phyloP scores from a whole-genome alignment of 192 early-diverging fungal species.

The Coemansia sp. region DNA sequence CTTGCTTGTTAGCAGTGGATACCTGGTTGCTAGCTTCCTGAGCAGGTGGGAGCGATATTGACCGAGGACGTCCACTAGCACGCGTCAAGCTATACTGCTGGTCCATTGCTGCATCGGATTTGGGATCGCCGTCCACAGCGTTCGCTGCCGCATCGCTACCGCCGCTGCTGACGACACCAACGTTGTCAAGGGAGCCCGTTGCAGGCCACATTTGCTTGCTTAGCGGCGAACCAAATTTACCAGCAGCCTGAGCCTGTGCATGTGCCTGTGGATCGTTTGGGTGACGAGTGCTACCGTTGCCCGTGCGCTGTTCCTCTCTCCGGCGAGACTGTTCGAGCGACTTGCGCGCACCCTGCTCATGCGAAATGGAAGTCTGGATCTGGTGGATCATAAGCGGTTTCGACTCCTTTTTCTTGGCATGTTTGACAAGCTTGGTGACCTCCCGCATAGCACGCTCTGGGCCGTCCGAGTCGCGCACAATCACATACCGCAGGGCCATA shows the following conservation, averaged over 20 bases:
- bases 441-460: slow-evolving; percentile 51
- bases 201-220: slow-evolving; percentile 46
- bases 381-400: slow-evolving; percentile 53
- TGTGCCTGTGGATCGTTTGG: neutral
- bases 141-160: neutral
- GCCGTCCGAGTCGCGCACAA: slow-evolving; percentile 51
- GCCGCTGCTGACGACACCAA: slow-evolving; percentile 4
- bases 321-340: slow-evolving; percentile 43
- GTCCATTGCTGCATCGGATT: slow-evolving; percentile 11
- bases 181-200: slow-evolving; percentile 21
- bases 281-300: neutral
- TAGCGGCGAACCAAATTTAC: slow-evolving; percentile 40
- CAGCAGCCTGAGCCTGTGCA: neutral
- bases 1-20: neutral
- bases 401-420: slow-evolving; percentile 39
- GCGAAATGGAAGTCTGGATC: slow-evolving; percentile 51
- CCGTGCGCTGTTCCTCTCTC: slow-evolving; percentile 28
- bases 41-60: slow-evolving; percentile 23
- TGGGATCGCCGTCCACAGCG: slow-evolving; percentile 1
- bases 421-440: slow-evolving; percentile 39
- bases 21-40: slow-evolving; percentile 8
- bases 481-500: slow-evolving; percentile 61
- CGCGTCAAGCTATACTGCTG: slow-evolving; percentile 10
- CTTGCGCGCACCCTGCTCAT: slow-evolving; percentile 47
- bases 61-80: slow-evolving; percentile 18